A percentile compares a stretch with the other conserved stretches of the same genome.
phyloP scores from a whole-genome alignment of 352 stramenopile genomes.

The Pythium vanterpoolii region DNA sequence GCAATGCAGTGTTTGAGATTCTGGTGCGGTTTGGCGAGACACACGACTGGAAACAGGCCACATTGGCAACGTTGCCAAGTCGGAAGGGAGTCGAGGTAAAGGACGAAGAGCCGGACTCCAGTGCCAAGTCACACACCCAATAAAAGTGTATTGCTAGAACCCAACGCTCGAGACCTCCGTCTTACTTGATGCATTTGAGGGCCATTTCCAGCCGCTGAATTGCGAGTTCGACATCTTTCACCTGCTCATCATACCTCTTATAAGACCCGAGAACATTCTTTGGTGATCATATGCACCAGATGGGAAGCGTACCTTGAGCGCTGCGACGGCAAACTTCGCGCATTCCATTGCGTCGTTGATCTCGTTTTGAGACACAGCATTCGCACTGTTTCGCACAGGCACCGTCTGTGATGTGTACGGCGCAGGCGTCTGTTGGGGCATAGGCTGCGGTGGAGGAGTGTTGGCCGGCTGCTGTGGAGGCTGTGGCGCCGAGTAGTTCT shows the following conservation, averaged over 20 bases:
- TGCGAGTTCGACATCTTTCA: constrained; percentile 81
- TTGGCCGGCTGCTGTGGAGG: constrained; percentile 4
- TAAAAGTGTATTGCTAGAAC: constrained; percentile 12
- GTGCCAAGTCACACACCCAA: neutral
- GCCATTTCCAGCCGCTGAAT: constrained; percentile 76
- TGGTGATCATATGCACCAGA: neutral
- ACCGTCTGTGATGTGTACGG: constrained; percentile 17
- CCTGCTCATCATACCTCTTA: constrained; percentile 24
- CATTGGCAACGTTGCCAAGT: constrained; percentile 57
- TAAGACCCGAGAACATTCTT: neutral
- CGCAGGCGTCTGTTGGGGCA: constrained; percentile 16
- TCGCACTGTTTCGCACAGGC: constrained; percentile 26
- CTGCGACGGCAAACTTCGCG: constrained; percentile 77
- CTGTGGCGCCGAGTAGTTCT: constrained; percentile 1
- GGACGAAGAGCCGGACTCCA: neutral
- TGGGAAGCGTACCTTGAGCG: constrained; percentile 60
- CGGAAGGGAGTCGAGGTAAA: constrained; percentile 70
- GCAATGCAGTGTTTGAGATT: constrained; percentile 73
- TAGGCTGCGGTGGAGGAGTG: constrained; percentile 3
- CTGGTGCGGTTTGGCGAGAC: constrained; percentile 64
- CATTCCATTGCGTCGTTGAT: constrained; percentile 84
- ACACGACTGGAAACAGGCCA: constrained; percentile 75
- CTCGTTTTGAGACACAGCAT: constrained; percentile 57
- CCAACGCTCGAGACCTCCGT: neutral
- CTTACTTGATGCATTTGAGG: constrained; percentile 57